phyloP scores from a whole-genome alignment of 768 basidiomycete species.

The Austroboletus festivus region DNA sequence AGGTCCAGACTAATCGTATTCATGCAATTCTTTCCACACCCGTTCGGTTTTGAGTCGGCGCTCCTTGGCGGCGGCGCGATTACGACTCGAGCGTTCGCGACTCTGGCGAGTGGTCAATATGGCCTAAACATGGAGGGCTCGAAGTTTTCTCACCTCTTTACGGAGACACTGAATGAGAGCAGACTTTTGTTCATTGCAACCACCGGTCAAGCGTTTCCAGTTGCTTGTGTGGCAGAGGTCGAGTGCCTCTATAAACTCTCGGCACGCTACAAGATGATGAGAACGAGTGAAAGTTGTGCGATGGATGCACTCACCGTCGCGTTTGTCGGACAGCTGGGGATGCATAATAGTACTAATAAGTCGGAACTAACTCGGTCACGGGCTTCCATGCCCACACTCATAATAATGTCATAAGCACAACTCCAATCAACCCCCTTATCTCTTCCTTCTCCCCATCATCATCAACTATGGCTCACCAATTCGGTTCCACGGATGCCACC shows the following conservation, averaged over 20 bases:
- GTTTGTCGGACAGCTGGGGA: conserved; percentile 68
- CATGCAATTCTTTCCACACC: conserved; percentile 60
- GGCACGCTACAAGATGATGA: conserved; percentile 50
- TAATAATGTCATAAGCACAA: no score
- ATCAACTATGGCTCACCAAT: conserved; percentile 36
- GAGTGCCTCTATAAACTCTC: conserved; percentile 74
- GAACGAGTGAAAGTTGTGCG: neutral
- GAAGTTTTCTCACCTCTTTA: conserved; percentile 51
- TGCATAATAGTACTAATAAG: no score
- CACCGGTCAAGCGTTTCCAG: conserved; percentile 66
- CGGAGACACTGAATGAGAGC: conserved; percentile 68
- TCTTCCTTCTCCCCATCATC: conserved; percentile 8
- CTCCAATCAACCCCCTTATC: neutral
- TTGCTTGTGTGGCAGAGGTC: conserved; percentile 62
- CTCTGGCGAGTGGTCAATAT: conserved; percentile 41
- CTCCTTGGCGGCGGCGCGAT: conserved; percentile 59
- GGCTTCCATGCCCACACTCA: no score
- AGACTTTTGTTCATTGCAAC: conserved; percentile 66
- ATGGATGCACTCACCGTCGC: conserved; percentile 40
- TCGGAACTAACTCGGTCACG: no score
- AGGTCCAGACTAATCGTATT: conserved; percentile 32
- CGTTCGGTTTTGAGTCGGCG: conserved; percentile 54
- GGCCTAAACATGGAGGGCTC: neutral
- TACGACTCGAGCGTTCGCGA: conserved; percentile 52
- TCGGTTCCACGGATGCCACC: conserved; percentile 47